phyloP scores from a whole-genome alignment of 2,329 filamentous ascomycete species.

The Coniella vitis region DNA sequence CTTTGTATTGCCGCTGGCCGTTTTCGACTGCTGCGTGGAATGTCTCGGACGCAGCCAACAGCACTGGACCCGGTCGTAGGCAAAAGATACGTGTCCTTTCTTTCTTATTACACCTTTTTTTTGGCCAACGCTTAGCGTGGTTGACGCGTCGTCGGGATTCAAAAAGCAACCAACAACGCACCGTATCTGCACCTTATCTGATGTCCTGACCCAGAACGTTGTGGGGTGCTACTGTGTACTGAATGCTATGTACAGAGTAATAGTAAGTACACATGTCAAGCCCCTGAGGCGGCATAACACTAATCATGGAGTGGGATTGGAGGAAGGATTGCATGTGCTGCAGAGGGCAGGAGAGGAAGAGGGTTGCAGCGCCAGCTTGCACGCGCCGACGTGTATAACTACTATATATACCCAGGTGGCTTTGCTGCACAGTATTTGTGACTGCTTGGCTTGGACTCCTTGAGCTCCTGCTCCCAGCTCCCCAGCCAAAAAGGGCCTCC shows the following conservation, averaged over 20 bases:
- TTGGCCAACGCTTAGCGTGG: not conserved
- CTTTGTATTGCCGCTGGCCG: conserved; percentile 4
- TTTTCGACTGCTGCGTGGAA: not conserved
- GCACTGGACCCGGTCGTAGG: not conserved
- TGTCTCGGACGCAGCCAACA: conserved; percentile 3
- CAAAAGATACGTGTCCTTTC: conserved; percentile 1
- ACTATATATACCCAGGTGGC: too few species aligned
- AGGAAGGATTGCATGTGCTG: not conserved
- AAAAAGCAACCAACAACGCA: not conserved
- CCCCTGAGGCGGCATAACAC: too few species aligned
- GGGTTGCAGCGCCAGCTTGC: not conserved
- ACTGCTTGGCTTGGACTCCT: not conserved
- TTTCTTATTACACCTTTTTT: not conserved
- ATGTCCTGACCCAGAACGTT: not conserved
- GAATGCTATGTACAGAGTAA: too few species aligned
- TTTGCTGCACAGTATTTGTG: too few species aligned
- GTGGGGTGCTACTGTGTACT: conserved; percentile 2
- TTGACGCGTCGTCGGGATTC: too few species aligned
- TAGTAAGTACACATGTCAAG: too few species aligned
- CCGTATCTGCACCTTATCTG: conserved; percentile 1
- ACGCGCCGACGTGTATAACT: too few species aligned
- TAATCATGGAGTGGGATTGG: not conserved
- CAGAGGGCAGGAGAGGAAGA: not conserved
- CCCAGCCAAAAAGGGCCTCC: conserved; percentile 10
- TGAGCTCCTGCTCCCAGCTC: too few species aligned